Evolutionary conservation across 2,329 filamentous ascomycete species (phyloP).

Genomic region (Fusarium sp.): DNA sequence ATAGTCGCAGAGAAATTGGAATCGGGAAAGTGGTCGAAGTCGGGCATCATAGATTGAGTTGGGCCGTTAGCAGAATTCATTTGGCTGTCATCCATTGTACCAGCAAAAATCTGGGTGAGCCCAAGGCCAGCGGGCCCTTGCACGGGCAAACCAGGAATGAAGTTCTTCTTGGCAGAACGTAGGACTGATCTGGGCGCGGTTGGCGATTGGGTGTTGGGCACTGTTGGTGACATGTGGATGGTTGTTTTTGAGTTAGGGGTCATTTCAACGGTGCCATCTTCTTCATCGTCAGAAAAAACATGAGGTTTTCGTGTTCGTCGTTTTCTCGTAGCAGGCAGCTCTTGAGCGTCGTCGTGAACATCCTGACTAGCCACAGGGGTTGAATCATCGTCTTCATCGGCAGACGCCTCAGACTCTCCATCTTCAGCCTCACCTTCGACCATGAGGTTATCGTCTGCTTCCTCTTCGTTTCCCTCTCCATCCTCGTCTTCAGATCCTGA

Average conservation of each 20-base stretch:
- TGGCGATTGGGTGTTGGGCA: constrained; percentile 62
- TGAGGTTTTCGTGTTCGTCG: constrained; percentile 65
- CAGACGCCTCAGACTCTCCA: constrained; percentile 53
- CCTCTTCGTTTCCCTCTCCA: constrained; percentile 53
- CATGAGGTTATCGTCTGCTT: constrained; percentile 52
- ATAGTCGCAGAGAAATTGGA: constrained; percentile 72
- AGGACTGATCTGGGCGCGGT: constrained; percentile 73
- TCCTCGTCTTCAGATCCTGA: constrained; percentile 61
- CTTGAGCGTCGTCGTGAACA: constrained; percentile 51
- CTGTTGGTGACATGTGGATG: constrained; percentile 58
- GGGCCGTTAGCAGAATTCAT: constrained; percentile 49
- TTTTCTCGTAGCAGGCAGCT: constrained; percentile 57
- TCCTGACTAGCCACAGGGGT: constrained; percentile 58
- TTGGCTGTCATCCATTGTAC: constrained; percentile 82
- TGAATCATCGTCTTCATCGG: constrained; percentile 40
- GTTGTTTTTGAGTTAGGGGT: constrained; percentile 64
- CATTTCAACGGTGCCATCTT: constrained; percentile 61
- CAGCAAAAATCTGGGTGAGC: constrained; percentile 90
- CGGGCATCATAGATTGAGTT: constrained; percentile 67
- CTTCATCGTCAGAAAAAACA: constrained; percentile 73
- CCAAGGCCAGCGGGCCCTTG: constrained; percentile 74
- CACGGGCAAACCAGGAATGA: constrained; percentile 77
- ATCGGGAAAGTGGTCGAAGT: constrained; percentile 68
- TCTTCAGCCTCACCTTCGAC: constrained; percentile 59
- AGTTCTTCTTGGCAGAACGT: constrained; percentile 76